Percentiles rank a stretch among this genome's conserved stretches.
phyloP scores from a whole-genome alignment of 2,329 filamentous ascomycete genomes.

The Xylaria sp. region DNA sequence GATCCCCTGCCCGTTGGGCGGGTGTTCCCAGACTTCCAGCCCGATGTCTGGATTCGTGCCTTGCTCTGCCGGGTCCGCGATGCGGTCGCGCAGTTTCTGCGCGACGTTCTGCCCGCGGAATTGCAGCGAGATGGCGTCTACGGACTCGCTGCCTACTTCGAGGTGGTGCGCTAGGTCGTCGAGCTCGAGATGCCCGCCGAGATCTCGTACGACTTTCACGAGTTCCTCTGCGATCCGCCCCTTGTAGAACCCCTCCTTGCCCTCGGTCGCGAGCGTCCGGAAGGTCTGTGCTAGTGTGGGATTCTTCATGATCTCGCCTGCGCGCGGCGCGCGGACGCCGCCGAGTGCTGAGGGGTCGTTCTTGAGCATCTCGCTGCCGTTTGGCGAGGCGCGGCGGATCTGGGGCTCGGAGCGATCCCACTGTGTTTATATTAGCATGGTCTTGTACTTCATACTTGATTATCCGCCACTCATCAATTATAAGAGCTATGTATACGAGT shows the following conservation, averaged over 20 bases:
- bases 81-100: slow-evolving; percentile 32
- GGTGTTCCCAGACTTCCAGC: slow-evolving; percentile 93
- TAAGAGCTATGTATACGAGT: background rate
- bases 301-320: slow-evolving; percentile 90
- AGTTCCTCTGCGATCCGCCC: slow-evolving; percentile 83
- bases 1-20: slow-evolving; percentile 94
- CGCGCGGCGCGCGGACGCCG: slow-evolving; percentile 74
- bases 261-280: slow-evolving; percentile 74
- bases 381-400: slow-evolving; percentile 79
- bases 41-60: slow-evolving; percentile 52
- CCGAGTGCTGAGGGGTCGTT: slow-evolving; percentile 69
- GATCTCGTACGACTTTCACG: slow-evolving; percentile 75
- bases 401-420: slow-evolving; percentile 71
- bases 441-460: background rate
- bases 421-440: slow-evolving; percentile 49
- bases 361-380: slow-evolving; percentile 87
- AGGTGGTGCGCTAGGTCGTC: slow-evolving; percentile 83
- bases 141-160: slow-evolving; percentile 71
- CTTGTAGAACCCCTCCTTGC: slow-evolving; percentile 90
- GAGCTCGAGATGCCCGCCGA: slow-evolving; percentile 78
- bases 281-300: slow-evolving; percentile 83
- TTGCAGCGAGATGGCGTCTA: slow-evolving; percentile 82
- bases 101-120: slow-evolving; percentile 68
- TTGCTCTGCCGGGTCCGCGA: slow-evolving; percentile 41
- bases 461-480: background rate